Percentiles rank a stretch among this genome's conserved stretches.
These are phyloP conservation scores for Lasiosphaeris hirsuta DNA, from an alignment of 495 filamentous ascomycete genomes.

Conservation along the genomic window DNA sequence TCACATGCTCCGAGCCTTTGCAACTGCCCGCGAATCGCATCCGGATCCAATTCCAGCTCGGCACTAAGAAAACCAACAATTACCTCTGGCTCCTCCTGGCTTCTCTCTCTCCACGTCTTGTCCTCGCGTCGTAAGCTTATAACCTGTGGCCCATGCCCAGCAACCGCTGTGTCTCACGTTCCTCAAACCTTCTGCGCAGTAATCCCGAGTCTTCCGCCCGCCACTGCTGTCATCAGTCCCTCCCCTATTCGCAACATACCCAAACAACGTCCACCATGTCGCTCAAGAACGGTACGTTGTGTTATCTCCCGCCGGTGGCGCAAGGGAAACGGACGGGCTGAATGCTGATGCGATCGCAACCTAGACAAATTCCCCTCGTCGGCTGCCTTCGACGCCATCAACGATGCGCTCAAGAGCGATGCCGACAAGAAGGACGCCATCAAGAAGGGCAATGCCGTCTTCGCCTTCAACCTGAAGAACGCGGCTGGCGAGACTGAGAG, in stretches of 20 bases:
- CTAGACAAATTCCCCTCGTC: conserved; percentile 87
- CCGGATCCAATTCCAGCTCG: conserved; percentile 5
- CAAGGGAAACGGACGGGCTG: not conserved
- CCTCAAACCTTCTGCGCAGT: not conserved
- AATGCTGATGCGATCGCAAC: not conserved
- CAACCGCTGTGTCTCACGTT: not conserved
- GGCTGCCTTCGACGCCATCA: conserved; percentile 85
- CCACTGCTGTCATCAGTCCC: not conserved
- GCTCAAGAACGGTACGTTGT: conserved; percentile 69
- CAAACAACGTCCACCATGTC: conserved; percentile 56
- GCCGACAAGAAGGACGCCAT: conserved; percentile 82
- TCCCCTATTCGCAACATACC: conserved; percentile 6
- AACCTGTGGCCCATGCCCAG: too few relatives aligned
- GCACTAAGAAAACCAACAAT: not conserved
- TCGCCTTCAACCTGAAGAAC: conserved; percentile 93
- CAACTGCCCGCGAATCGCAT: conserved; percentile 9
- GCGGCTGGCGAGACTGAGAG: conserved; percentile 66
- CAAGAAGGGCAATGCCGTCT: conserved; percentile 81
- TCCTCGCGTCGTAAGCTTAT: not conserved
- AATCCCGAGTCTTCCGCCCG: not conserved
- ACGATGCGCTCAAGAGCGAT: conserved; percentile 63
- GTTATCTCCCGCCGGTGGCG: not conserved
- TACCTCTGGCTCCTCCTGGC: conserved; percentile 2
- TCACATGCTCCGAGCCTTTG: conserved; percentile 22
- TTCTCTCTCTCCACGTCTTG: conserved; percentile 7